Evolutionary conservation across 1,284 basidiomycete genomes (phyloP).

Genomic region (Cryptococcus sp.): DNA sequence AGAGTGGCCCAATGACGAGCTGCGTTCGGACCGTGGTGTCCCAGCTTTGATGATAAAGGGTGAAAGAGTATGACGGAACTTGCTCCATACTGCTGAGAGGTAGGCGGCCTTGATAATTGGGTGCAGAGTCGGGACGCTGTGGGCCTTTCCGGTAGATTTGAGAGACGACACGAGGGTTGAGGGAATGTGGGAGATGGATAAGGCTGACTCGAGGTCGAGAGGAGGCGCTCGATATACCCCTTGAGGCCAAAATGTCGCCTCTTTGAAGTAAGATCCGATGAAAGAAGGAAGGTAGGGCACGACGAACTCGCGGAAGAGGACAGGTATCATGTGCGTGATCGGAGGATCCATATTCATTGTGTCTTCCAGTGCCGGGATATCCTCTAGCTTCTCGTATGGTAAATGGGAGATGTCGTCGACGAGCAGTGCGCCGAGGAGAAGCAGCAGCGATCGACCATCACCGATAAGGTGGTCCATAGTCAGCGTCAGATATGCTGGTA

Average conservation of each 20-base stretch:
- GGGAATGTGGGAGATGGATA: conserved; percentile 21
- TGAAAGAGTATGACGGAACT: conserved; percentile 11
- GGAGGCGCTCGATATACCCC: conserved; percentile 11
- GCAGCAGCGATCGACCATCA: conserved; percentile 27
- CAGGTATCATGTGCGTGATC: conserved; percentile 14
- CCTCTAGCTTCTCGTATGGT: conserved; percentile 17
- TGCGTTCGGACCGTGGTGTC: conserved; percentile 34
- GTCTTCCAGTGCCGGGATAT: conserved; percentile 24
- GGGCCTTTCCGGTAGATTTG: conserved; percentile 20
- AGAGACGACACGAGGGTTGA: conserved; percentile 16
- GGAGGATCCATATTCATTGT: conserved; percentile 28
- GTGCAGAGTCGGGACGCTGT: conserved; percentile 39
- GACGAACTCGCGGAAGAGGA: conserved; percentile 35
- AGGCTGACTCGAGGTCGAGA: conserved; percentile 4
- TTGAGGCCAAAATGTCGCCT: conserved; percentile 32
- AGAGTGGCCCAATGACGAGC: conserved; percentile 24
- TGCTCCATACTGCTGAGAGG: conserved; percentile 31
- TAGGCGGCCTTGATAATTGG: conserved; percentile 35
- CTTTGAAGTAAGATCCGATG: conserved; percentile 26
- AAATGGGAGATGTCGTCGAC: conserved; percentile 15
- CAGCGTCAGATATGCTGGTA: conserved; percentile 9
- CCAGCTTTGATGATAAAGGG: conserved; percentile 11
- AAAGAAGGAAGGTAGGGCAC: conserved; percentile 37
- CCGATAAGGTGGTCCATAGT: conserved; percentile 8
- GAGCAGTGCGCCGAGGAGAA: conserved; percentile 21